These are phyloP conservation scores for Neurospora hispaniola DNA, from an alignment of 495 filamentous ascomycete genomes.

Conservation along the genomic window DNA sequence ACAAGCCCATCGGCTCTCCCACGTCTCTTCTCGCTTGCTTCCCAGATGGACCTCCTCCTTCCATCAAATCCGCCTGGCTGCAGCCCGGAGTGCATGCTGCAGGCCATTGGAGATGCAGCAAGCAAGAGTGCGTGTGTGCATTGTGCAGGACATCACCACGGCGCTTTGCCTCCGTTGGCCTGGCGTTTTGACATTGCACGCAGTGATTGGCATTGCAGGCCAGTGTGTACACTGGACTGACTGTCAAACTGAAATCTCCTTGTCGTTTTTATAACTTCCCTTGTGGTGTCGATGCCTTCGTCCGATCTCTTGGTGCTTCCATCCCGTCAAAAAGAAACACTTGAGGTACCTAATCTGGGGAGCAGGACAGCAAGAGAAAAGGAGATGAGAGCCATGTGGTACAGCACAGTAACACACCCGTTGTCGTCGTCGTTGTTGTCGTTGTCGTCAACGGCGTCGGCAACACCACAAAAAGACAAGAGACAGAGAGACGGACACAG, in stretches of 20 bases:
- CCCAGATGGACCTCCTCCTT: not conserved
- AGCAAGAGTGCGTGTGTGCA: not conserved
- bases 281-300: not conserved
- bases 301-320: not conserved
- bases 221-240: not conserved
- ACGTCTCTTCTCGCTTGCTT: not conserved
- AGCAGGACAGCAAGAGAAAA: not conserved
- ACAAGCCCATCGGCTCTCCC: too few relatives aligned
- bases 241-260: not conserved
- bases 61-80: not conserved
- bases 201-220: not conserved
- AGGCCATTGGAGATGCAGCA: not conserved
- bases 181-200: slow-evolving; percentile 8
- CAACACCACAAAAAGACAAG: not conserved
- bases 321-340: not conserved
- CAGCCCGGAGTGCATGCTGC: not conserved
- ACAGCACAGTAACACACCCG: not conserved
- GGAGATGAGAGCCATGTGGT: not conserved
- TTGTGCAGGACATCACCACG: not conserved
- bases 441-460: not conserved
- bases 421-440: not conserved
- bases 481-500: not conserved
- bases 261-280: not conserved
- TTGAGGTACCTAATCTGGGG: not conserved
- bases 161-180: slow-evolving; percentile 1